Conservation (phyloP, 352 stramenopile species). For the Phytopythium delawarense region DNA sequence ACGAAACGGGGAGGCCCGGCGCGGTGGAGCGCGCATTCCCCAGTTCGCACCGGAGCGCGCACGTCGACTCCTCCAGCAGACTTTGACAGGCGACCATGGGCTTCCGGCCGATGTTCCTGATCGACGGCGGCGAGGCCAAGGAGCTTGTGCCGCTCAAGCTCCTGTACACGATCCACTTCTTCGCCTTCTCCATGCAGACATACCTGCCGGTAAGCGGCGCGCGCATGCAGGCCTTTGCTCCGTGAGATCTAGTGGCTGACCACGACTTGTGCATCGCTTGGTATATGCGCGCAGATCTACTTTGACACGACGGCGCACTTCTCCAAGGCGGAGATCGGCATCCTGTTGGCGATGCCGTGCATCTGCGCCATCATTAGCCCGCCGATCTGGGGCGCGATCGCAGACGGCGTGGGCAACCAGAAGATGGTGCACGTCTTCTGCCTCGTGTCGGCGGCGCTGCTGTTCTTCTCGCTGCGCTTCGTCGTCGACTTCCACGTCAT, state of each 20-base stretch:
- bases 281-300: slow-evolving; percentile 35
- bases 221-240: too few species aligned
- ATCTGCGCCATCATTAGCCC: slow-evolving; percentile 37
- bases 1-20: background rate
- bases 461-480: slow-evolving; percentile 46
- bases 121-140: slow-evolving; percentile 59
- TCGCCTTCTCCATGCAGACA: slow-evolving; percentile 62
- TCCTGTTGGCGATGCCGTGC: slow-evolving; percentile 37
- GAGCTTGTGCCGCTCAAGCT: slow-evolving; percentile 67
- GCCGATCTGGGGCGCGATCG: slow-evolving; percentile 36
- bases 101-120: slow-evolving; percentile 32
- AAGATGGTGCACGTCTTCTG: slow-evolving; percentile 36
- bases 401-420: slow-evolving; percentile 37
- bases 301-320: slow-evolving; percentile 52
- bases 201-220: slow-evolving; percentile 39
- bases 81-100: slow-evolving; percentile 13
- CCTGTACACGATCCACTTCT: slow-evolving; percentile 66
- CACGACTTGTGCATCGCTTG: background rate
- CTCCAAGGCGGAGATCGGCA: slow-evolving; percentile 46
- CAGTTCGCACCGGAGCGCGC: slow-evolving; percentile 12
- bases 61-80: background rate
- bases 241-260: background rate
- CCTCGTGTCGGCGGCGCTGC: slow-evolving; percentile 33
- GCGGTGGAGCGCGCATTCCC: slow-evolving; percentile 8
- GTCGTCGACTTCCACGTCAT: slow-evolving; percentile 36